These are phyloP conservation scores for Mollisia scopiformis DNA, from an alignment of 2,329 filamentous ascomycete genomes.

Conservation along the genomic window DNA sequence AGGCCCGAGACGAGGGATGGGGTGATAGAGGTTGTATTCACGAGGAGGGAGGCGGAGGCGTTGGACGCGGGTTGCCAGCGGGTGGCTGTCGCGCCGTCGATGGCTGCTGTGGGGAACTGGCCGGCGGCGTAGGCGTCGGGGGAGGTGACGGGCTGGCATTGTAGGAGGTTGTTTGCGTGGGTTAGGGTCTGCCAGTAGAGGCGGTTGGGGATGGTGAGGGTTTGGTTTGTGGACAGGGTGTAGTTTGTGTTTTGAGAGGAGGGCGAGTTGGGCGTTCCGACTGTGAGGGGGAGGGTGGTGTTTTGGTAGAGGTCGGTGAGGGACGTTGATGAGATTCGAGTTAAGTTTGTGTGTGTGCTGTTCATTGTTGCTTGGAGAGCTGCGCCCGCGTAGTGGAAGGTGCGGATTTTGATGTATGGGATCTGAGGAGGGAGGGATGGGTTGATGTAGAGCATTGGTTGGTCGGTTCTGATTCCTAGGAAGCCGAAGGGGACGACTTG, in stretches of 20 bases:
- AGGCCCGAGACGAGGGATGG: slow-evolving; percentile 50
- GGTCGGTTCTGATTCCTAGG: slow-evolving; percentile 62
- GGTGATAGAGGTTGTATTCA: slow-evolving; percentile 47
- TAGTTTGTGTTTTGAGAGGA: slow-evolving; percentile 44
- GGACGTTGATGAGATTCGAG: slow-evolving; percentile 48
- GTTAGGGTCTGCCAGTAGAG: slow-evolving; percentile 57
- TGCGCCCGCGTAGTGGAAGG: slow-evolving; percentile 68
- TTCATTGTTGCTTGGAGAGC: slow-evolving; percentile 65
- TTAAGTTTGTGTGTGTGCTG: slow-evolving; percentile 65
- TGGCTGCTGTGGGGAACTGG: slow-evolving; percentile 69
- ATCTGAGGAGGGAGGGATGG: slow-evolving; percentile 65
- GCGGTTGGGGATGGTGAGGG: slow-evolving; percentile 60
- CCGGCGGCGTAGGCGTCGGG: slow-evolving; percentile 56
- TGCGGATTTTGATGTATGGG: slow-evolving; percentile 60
- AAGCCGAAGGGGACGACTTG: slow-evolving; percentile 71
- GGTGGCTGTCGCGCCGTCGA: slow-evolving; percentile 68
- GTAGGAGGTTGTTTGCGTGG: slow-evolving; percentile 61
- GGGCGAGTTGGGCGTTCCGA: slow-evolving; percentile 47
- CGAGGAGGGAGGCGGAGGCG: slow-evolving; percentile 54
- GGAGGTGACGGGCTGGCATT: slow-evolving; percentile 61
- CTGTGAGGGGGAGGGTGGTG: slow-evolving; percentile 58
- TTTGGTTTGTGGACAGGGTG: slow-evolving; percentile 49
- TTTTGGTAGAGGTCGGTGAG: slow-evolving; percentile 59
- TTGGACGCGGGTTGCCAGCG: slow-evolving; percentile 67
- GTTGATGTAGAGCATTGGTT: slow-evolving; percentile 63